Conservation (phyloP, 2,329 filamentous ascomycete species). For the Pyrenophora teres region DNA sequence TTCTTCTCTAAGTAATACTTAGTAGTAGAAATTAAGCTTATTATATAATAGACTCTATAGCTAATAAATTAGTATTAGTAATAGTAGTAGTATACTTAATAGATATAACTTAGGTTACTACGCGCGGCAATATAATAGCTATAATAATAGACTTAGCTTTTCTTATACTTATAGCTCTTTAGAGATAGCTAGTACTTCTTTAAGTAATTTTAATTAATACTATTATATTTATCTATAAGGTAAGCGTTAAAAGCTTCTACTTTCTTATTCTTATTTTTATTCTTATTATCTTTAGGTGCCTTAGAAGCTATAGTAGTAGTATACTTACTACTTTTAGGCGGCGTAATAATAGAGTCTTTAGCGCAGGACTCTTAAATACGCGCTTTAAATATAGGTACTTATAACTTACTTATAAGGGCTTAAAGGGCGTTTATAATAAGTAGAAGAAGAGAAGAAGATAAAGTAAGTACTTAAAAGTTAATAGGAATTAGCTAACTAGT, state of each 20-base stretch:
- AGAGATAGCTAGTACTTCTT: slow-evolving; percentile 1
- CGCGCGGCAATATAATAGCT: neutral
- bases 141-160: slow-evolving; percentile 3
- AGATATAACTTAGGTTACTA: neutral
- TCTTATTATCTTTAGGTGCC: neutral
- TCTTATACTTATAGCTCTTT: neutral
- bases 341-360: slow-evolving; percentile 1
- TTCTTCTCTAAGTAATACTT: neutral
- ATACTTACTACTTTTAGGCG: neutral
- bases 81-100: neutral
- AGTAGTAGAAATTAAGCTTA: neutral
- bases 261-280: neutral
- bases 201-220: slow-evolving; percentile 7
- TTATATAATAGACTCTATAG: neutral
- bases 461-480: neutral
- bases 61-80: too few species aligned
- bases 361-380: slow-evolving; percentile 1
- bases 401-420: neutral
- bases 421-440: slow-evolving; percentile 1
- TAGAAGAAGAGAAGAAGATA: neutral
- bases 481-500: slow-evolving; percentile 1
- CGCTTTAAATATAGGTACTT: slow-evolving; percentile 1
- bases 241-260: neutral
- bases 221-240: neutral
- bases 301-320: neutral